A percentile compares a stretch with the other conserved stretches of the same genome.
phyloP scores from a whole-genome alignment of 2,329 filamentous ascomycete genomes.

The Tolypocladium tropicale region DNA sequence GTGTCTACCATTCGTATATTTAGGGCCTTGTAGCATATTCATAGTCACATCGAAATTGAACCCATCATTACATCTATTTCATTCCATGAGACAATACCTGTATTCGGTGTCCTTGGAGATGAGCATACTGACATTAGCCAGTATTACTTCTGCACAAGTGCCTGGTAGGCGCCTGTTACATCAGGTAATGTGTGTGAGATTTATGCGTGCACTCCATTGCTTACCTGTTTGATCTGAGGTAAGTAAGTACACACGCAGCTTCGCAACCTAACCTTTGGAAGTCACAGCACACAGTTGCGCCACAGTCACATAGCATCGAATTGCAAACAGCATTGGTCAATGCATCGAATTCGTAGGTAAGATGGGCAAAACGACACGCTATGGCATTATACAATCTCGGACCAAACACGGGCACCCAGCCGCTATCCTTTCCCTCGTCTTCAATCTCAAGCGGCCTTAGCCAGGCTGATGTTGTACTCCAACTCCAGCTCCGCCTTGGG shows the following conservation, averaged over 20 bases:
- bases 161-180: too few species aligned
- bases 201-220: too few species aligned
- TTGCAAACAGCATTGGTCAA: background rate
- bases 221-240: too few species aligned
- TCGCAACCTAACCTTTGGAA: too few species aligned
- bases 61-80: background rate
- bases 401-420: background rate
- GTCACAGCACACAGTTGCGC: too few species aligned
- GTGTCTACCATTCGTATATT: background rate
- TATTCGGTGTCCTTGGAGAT: background rate
- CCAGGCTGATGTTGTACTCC: constrained; percentile 49
- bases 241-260: too few species aligned
- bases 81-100: background rate
- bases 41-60: background rate
- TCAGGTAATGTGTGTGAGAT: too few species aligned
- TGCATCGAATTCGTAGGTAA: background rate
- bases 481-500: constrained; percentile 46
- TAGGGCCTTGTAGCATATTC: background rate
- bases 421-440: background rate
- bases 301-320: background rate
- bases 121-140: background rate
- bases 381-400: background rate
- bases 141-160: background rate
- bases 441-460: constrained; percentile 2
- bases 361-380: background rate